Evolutionary conservation across 306 rosid species (phyloP), one percentile per base, ranked within the genome.

Genomic region (Sechiopsis laciniata): DNA sequence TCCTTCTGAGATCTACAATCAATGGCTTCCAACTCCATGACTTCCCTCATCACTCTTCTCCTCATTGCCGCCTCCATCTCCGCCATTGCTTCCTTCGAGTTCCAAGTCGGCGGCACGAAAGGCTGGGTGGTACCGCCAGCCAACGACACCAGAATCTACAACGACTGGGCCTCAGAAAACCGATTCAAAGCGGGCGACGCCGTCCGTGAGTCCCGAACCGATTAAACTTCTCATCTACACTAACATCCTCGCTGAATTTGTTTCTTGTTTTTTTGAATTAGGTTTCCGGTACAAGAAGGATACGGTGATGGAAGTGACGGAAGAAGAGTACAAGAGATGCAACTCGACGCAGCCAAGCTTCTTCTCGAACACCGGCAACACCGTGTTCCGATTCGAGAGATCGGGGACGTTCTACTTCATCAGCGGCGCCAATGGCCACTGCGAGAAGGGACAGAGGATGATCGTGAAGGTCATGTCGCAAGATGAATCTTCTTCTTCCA

Each of bases 261-360:
- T 14, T 16, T 94, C 40, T 26, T 60, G 19, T 29, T 60, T 60
- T 60, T 45, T 20, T 32, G 73, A 17, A 21, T 3, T 17, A 93
- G 97, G 81, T 37, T 90, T 90, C 32, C 81, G 45, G 82, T 93
- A 93, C 87, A 82, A 81, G 83, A 93, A 89, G 84, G 98, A 93
- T 76, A 88, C 97, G 0, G 96, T 90, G 72, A 87, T 93, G 98
- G 85, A 87, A 78, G 98, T 93, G 78, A 78, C 69, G 0, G 81
- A 83, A 17, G 85, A 9, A 87, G 91, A 85, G 51, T 90, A 87
- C 86, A 84, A 84, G 51, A 77, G 74, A 14, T 90, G 97, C 87
- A 88, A 86, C 29, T 82, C 98, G 5, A 87, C 89, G n/a, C 91
- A 78, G 51, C 98, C 98, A 7, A 80, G 20, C 13, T 86, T 82